Conservation (phyloP, 208 protist species). For the Wallacemonas sp. region DNA sequence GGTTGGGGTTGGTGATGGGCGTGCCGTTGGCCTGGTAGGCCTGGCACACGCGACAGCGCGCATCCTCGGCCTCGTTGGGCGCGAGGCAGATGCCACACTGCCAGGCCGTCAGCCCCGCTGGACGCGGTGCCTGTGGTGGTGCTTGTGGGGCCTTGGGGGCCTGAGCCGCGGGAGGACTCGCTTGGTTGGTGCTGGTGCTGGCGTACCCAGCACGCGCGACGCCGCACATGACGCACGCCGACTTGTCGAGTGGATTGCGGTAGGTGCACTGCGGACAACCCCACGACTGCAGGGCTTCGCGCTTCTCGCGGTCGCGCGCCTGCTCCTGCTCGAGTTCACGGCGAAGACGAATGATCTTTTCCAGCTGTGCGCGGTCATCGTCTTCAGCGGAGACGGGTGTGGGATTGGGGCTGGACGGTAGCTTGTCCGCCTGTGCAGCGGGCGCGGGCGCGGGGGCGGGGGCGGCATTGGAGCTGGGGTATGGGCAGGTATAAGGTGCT, state of each 20-base stretch:
- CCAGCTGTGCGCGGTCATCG: constrained; percentile 72
- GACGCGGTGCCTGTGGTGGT: constrained; percentile 7
- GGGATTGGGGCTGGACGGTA: neutral
- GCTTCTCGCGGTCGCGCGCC: constrained; percentile 67
- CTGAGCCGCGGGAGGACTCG: constrained; percentile 2
- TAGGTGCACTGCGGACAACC: constrained; percentile 75
- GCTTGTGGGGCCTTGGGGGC: constrained; percentile 12
- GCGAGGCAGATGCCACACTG: constrained; percentile 67
- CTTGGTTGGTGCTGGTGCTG: neutral
- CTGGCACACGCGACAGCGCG: constrained; percentile 61
- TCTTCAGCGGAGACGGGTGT: constrained; percentile 41
- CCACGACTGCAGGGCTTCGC: constrained; percentile 72
- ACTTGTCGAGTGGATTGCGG: constrained; percentile 53
- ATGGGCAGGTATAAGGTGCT: constrained; percentile 9
- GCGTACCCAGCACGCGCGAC: constrained; percentile 47
- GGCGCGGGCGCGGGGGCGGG: neutral
- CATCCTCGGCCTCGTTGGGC: constrained; percentile 45
- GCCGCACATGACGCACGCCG: constrained; percentile 73
- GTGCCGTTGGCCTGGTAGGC: constrained; percentile 48
- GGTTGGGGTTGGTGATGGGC: constrained; percentile 17
- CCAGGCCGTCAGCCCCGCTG: constrained; percentile 47
- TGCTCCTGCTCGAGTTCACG: constrained; percentile 78
- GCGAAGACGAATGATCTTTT: constrained; percentile 83
- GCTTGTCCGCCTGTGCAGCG: neutral
- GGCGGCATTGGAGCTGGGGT: neutral